A percentile compares a stretch with the other conserved stretches of the same genome.
phyloP scores from a whole-genome alignment of 495 filamentous ascomycete species.

The Annulohypoxylon stygium region DNA sequence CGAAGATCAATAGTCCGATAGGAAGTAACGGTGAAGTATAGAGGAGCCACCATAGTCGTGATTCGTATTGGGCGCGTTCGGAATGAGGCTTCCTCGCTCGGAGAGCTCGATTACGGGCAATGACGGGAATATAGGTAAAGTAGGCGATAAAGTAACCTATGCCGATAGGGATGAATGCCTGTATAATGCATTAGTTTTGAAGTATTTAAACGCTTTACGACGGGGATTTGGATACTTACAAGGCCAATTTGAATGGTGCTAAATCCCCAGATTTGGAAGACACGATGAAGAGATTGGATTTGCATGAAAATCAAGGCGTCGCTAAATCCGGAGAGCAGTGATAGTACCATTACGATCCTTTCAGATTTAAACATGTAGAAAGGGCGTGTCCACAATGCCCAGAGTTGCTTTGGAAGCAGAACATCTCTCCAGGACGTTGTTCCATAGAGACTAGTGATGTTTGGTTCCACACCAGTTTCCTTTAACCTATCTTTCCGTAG shows the following conservation, averaged over 20 bases:
- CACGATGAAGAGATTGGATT: slow-evolving; percentile 74
- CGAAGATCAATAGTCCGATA: slow-evolving; percentile 77
- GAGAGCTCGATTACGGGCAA: slow-evolving; percentile 67
- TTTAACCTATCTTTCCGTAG: slow-evolving; percentile 63
- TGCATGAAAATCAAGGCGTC: slow-evolving; percentile 86
- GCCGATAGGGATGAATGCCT: slow-evolving; percentile 72
- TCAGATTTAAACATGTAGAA: slow-evolving; percentile 84
- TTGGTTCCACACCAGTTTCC: slow-evolving; percentile 52
- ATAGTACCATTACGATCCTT: slow-evolving; percentile 78
- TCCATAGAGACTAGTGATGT: slow-evolving; percentile 73
- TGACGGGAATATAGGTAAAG: slow-evolving; percentile 71
- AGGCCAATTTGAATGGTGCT: slow-evolving; percentile 67
- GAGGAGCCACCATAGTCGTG: slow-evolving; percentile 70
- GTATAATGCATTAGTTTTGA: background rate
- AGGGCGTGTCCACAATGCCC: slow-evolving; percentile 75
- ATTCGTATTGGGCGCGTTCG: slow-evolving; percentile 72
- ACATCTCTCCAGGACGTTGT: slow-evolving; percentile 62
- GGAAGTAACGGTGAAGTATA: slow-evolving; percentile 75
- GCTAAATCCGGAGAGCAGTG: slow-evolving; percentile 79
- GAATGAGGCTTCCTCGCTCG: slow-evolving; percentile 63
- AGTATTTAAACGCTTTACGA: background rate
- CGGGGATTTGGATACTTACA: slow-evolving; percentile 24
- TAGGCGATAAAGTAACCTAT: slow-evolving; percentile 75
- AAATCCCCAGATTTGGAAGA: slow-evolving; percentile 75
- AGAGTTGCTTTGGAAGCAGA: slow-evolving; percentile 66